phyloP scores from a whole-genome alignment of 257 asterid genomes.

The Ilex aquifolium region DNA sequence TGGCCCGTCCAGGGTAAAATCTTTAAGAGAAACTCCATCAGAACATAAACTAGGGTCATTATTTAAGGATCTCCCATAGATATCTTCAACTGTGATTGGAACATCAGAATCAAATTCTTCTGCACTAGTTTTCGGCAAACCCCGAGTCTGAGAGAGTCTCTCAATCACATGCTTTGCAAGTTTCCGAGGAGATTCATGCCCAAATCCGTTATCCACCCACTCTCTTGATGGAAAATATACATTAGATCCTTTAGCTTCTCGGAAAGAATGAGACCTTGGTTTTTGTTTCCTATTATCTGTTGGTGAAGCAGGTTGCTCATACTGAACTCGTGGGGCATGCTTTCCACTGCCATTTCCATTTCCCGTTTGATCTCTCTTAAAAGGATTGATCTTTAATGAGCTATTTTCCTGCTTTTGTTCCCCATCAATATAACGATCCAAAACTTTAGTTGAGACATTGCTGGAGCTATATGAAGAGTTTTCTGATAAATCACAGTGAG shows the following conservation, averaged over 20 bases:
- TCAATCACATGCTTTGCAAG: slow-evolving; percentile 86
- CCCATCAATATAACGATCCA: slow-evolving; percentile 92
- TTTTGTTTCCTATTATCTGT: slow-evolving; percentile 55
- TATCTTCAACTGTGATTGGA: slow-evolving; percentile 91
- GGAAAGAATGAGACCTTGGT: slow-evolving; percentile 75
- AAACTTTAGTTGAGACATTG: slow-evolving; percentile 63
- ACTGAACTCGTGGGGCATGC: slow-evolving; percentile 53
- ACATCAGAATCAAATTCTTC: slow-evolving; percentile 46
- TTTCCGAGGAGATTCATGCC: slow-evolving; percentile 70
- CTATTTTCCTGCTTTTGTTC: slow-evolving; percentile 53
- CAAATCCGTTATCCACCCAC: slow-evolving; percentile 41
- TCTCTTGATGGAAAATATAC: slow-evolving; percentile 41
- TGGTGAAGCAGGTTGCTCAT: slow-evolving; percentile 34
- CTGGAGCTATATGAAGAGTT: slow-evolving; percentile 73
- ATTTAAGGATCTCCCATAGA: slow-evolving; percentile 46
- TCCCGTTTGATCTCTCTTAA: slow-evolving; percentile 33
- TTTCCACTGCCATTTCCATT: slow-evolving; percentile 37
- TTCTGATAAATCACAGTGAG: slow-evolving; percentile 62
- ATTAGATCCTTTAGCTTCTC: slow-evolving; percentile 47
- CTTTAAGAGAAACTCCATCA: slow-evolving; percentile 37
- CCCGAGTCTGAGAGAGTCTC: slow-evolving; percentile 82
- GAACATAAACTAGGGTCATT: slow-evolving; percentile 18
- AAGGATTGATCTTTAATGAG: slow-evolving; percentile 9
- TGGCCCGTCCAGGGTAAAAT: slow-evolving; percentile 30
- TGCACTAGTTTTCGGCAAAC: slow-evolving; percentile 40